phyloP scores from a whole-genome alignment of 805 yeast genomes.

The Candida nanaspora region DNA sequence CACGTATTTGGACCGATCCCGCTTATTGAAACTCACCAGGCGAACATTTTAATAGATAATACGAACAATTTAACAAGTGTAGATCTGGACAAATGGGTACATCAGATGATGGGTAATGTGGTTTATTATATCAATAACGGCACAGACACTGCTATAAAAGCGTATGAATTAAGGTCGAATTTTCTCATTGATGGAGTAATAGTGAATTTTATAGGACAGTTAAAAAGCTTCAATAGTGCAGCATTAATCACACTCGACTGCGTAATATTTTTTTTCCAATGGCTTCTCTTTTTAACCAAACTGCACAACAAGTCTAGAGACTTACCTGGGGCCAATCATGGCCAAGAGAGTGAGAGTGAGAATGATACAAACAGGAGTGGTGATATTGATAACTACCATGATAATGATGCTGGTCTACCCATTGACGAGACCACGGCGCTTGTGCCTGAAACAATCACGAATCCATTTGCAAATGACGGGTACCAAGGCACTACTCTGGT shows the following conservation, averaged over 20 bases:
- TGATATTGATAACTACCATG: neutral
- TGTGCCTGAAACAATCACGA: no score
- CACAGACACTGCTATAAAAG: constrained; percentile 7
- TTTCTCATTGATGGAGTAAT: constrained; percentile 15
- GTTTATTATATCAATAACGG: constrained; percentile 11
- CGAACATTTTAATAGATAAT: constrained; percentile 14
- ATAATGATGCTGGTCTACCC: no score
- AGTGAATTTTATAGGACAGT: constrained; percentile 22
- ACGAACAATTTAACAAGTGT: no score
- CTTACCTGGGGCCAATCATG: no score
- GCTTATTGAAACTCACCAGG: constrained; percentile 7
- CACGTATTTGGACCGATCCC: constrained; percentile 5
- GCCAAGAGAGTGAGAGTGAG: no score
- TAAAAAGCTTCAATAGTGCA: constrained; percentile 3
- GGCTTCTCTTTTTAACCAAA: constrained; percentile 9
- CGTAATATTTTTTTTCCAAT: constrained; percentile 12
- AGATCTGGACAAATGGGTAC: no score
- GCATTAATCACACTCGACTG: constrained; percentile 15
- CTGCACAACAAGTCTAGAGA: constrained; percentile 1
- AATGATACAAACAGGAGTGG: neutral
- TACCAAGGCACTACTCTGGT: no score
- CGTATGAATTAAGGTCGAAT: constrained; percentile 9
- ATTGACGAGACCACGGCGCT: no score
- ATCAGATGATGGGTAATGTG: no score
- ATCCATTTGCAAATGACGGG: no score